Evolutionary conservation across 2,329 filamentous ascomycete species (phyloP).

Genomic region (Calonectria leucothoes): DNA sequence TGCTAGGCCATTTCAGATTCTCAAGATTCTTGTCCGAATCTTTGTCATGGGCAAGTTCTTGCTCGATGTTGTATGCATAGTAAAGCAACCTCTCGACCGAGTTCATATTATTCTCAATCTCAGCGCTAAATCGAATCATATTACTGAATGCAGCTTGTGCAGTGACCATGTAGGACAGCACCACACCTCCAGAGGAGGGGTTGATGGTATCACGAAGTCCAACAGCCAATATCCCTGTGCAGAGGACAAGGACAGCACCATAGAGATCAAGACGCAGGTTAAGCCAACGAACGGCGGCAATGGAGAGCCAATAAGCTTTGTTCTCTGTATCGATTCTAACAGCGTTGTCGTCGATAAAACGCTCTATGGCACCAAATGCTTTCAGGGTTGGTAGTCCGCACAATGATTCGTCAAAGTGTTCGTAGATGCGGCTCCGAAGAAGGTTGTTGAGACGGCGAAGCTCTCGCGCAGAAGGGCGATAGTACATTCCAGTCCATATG

Average conservation of each 20-base stretch:
- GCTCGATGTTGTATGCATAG: conserved; percentile 87
- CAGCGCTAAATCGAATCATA: conserved; percentile 67
- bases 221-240: not conserved
- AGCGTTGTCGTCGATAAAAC: not conserved
- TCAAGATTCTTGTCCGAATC: not conserved
- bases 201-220: not conserved
- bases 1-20: not conserved
- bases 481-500: not conserved
- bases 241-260: not conserved
- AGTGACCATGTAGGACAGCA: conserved; percentile 73
- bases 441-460: not conserved
- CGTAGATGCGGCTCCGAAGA: not conserved
- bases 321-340: not conserved
- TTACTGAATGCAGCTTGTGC: conserved; percentile 64
- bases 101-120: conserved; percentile 91
- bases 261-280: not conserved
- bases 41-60: conserved; percentile 74
- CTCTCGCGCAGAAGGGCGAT: not conserved
- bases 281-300: not conserved
- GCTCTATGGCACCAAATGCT: not conserved
- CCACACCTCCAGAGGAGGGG: conserved; percentile 65
- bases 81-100: conserved; percentile 93
- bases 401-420: not conserved
- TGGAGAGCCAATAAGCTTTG: not conserved
- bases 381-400: not conserved